Base-by-base conservation (phyloP, 306 rosid species). In the Purshia tridentata region DNA sequence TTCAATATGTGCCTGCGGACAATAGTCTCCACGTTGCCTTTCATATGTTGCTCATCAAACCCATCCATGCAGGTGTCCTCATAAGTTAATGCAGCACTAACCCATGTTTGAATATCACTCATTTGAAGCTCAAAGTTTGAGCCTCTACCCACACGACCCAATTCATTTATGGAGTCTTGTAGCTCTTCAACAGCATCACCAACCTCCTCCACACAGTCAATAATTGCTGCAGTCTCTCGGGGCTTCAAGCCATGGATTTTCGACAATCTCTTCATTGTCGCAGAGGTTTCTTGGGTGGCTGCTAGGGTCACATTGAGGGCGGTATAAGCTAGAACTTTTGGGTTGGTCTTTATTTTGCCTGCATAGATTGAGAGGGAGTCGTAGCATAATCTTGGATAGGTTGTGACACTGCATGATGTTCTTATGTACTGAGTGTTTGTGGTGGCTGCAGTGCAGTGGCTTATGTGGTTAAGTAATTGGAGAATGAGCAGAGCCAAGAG, bases 51-150 rank as follows among this genome's bases (percentile, higher is more conserved):
- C 6, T 74, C 82, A 4, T 40, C 78, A 46, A 84, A 78, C 2
- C 85, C 88, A 2, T 80, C 84, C 78, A 84, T 48, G 62, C 87
- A 84, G 22, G 87, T 84, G 48, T 74, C 81, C 37, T 67, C 81
- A 39, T 84, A 73, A 6, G 88, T 84, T 35, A 84, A 29, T 35
- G 85, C 82, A n/a, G 85, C 73, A 65, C 86, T 81, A 7, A 77
- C 84, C 86, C 86, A 85, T 9, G 86, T 85, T 64, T 81, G 77
- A 49, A 85, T 70, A 22, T 85, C 75, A 41, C 80, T 76, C 15
- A 82, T 82, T 45, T 59, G 61, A 55, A 65, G 42, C 47, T 9
- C 59, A 48, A 82, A 85, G 20, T 39, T 56, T 10, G 54, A 69
- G n/a, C 67, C 50, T 48, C 35, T 20, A 19, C 12, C 22, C 4